A percentile compares a stretch with the other conserved stretches of the same genome.
Conservation (phyloP, 2,329 filamentous ascomycete species). For the Neonectria magnoliae region DNA sequence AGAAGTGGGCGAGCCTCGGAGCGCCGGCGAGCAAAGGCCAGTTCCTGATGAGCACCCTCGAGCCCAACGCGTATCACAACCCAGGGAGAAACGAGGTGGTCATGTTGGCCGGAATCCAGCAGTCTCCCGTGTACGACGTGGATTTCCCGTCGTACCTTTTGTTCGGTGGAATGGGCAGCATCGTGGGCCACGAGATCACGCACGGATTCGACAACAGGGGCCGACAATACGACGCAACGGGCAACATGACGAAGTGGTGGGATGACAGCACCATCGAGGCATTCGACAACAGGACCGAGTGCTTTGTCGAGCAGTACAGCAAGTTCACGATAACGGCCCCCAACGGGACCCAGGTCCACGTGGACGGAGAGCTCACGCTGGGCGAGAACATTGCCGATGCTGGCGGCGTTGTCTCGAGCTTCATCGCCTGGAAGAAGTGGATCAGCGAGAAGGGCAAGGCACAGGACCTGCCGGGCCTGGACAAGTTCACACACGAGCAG, state of each 20-base stretch:
- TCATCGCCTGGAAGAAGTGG: constrained; percentile 71
- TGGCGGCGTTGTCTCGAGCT: constrained; percentile 71
- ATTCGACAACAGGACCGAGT: constrained; percentile 69
- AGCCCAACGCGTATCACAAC: constrained; percentile 75
- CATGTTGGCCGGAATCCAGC: constrained; percentile 70
- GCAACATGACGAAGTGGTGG: constrained; percentile 75
- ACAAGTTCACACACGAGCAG: constrained; percentile 72
- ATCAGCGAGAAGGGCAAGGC: constrained; percentile 60
- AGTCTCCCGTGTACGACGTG: constrained; percentile 72
- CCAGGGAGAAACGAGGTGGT: constrained; percentile 72
- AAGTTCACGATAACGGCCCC: constrained; percentile 68
- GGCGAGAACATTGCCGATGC: constrained; percentile 79
- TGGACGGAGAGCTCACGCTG: constrained; percentile 71
- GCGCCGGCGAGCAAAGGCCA: constrained; percentile 68
- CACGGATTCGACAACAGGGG: constrained; percentile 77
- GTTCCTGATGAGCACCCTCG: constrained; percentile 70
- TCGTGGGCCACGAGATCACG: constrained; percentile 75
- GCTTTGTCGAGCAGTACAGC: constrained; percentile 74
- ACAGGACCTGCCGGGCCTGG: constrained; percentile 67
- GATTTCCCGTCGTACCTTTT: constrained; percentile 71
- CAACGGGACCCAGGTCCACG: constrained; percentile 64
- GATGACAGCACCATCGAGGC: constrained; percentile 65
- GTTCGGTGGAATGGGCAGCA: constrained; percentile 75
- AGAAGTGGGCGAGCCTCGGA: constrained; percentile 66
- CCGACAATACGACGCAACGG: constrained; percentile 71